A percentile compares a stretch with the other conserved stretches of the same genome.
These are phyloP conservation scores for Rutidosis leptorrhynchoides DNA, from an alignment of 129 eudicot genomes.

Conservation along the genomic window DNA sequence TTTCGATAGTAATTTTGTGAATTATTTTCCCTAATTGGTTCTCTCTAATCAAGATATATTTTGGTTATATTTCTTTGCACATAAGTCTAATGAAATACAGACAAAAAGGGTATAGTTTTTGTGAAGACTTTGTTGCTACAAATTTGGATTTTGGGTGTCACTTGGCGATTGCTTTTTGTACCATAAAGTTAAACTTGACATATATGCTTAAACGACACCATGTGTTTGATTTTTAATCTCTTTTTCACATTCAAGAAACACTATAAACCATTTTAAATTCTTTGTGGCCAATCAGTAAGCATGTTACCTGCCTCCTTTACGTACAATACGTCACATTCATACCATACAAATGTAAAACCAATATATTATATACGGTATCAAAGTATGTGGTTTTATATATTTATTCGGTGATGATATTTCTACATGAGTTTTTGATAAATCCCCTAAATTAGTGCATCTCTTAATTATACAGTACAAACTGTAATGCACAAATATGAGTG, in stretches of 20 bases:
- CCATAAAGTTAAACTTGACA: conserved; percentile 31
- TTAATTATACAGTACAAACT: too few species aligned
- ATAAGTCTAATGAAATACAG: background rate
- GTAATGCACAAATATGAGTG: too few species aligned
- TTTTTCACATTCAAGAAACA: conserved; percentile 14
- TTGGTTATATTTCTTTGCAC: background rate
- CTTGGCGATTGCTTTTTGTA: conserved; percentile 29
- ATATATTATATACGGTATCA: background rate
- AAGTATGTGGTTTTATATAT: background rate
- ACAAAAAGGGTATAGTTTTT: conserved; percentile 20
- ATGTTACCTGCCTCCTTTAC: conserved; percentile 30
- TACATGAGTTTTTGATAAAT: too few species aligned
- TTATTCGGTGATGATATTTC: background rate
- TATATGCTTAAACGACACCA: conserved; percentile 28
- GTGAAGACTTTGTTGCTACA: conserved; percentile 20
- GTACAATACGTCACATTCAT: conserved; percentile 23
- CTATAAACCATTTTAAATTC: background rate
- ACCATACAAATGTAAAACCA: background rate
- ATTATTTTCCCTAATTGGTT: too few species aligned
- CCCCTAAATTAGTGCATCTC: too few species aligned
- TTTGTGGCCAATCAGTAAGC: conserved; percentile 20
- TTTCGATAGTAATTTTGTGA: too few species aligned
- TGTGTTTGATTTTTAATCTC: conserved; percentile 10
- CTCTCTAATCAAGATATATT: too few species aligned
- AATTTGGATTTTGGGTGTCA: conserved; percentile 18